Conservation (phyloP, 208 protist species). For the Wallacemonas collosoma region DNA sequence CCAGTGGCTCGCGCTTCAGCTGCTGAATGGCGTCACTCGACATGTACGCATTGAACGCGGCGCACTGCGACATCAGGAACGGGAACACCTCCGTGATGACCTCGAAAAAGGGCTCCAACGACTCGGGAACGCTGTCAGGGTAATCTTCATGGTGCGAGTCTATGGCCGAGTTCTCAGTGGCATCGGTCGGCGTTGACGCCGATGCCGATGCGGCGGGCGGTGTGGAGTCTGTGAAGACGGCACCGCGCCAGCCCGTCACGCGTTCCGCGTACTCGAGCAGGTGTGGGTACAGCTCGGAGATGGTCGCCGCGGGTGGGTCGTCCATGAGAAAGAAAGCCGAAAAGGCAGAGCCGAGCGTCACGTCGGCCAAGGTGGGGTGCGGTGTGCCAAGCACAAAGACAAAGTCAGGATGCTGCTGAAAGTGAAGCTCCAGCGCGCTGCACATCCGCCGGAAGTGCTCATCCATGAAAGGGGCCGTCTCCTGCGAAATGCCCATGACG, state of each 20-base stretch:
- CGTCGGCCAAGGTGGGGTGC: conserved; percentile 83
- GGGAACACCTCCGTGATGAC: conserved; percentile 85
- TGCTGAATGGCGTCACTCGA: conserved; percentile 61
- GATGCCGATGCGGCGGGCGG: conserved; percentile 16
- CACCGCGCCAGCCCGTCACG: conserved; percentile 78
- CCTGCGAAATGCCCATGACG: conserved; percentile 59
- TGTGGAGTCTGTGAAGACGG: conserved; percentile 6
- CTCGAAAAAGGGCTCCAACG: conserved; percentile 57
- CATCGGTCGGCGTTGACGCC: not conserved
- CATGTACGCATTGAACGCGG: conserved; percentile 79
- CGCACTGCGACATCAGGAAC: conserved; percentile 85
- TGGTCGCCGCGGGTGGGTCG: conserved; percentile 64
- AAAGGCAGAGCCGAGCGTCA: conserved; percentile 75
- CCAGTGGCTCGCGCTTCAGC: conserved; percentile 53
- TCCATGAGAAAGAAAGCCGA: conserved; percentile 80
- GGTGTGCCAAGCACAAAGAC: conserved; percentile 78
- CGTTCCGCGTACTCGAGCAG: conserved; percentile 73
- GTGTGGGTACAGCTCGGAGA: conserved; percentile 65
- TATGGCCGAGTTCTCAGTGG: not conserved
- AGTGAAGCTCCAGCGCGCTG: conserved; percentile 66
- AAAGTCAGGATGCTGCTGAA: conserved; percentile 37
- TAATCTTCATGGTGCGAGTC: conserved; percentile 29
- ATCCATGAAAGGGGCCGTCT: conserved; percentile 71
- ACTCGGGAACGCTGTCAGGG: conserved; percentile 77
- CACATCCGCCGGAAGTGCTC: conserved; percentile 86